Evolutionary conservation across 805 yeast species (phyloP).

Genomic region (Candida peoriensis): DNA sequence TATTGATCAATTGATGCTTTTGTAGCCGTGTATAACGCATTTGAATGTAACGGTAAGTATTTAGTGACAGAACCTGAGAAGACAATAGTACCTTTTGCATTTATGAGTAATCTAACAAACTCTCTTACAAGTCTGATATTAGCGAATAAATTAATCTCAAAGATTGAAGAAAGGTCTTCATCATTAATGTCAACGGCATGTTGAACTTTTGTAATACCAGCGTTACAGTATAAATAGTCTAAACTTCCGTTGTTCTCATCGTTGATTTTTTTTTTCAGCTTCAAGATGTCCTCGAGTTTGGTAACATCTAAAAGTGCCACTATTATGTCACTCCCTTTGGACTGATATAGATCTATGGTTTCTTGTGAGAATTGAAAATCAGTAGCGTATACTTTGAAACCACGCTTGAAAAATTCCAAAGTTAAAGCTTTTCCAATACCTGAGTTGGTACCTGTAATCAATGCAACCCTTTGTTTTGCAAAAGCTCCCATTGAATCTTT

Average conservation of each 20-base stretch:
- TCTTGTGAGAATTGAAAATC: conserved; percentile 28
- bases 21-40: conserved; percentile 32
- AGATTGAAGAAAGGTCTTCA: conserved; percentile 18
- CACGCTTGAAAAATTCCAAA: conserved; percentile 38
- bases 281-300: conserved; percentile 23
- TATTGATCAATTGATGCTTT: conserved; percentile 41
- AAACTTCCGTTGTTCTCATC: conserved; percentile 27
- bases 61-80: conserved; percentile 37
- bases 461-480: not conserved
- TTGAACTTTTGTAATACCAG: conserved; percentile 27
- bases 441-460: conserved; percentile 57
- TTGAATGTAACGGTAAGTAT: conserved; percentile 33
- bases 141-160: conserved; percentile 35
- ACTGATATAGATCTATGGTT: conserved; percentile 20
- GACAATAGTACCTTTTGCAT: conserved; percentile 33
- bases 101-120: conserved; percentile 30
- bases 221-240: conserved; percentile 38
- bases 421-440: conserved; percentile 53
- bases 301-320: conserved; percentile 31
- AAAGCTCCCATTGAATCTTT: too few species aligned
- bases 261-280: conserved; percentile 20
- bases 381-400: conserved; percentile 34
- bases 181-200: conserved; percentile 33
- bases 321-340: conserved; percentile 2
- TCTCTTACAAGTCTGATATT: conserved; percentile 35